A percentile compares a stretch with the other conserved stretches of the same genome.
Evolutionary conservation across 192 early-diverging fungal genomes (phyloP).

Genomic region (Coemansia sp.): DNA sequence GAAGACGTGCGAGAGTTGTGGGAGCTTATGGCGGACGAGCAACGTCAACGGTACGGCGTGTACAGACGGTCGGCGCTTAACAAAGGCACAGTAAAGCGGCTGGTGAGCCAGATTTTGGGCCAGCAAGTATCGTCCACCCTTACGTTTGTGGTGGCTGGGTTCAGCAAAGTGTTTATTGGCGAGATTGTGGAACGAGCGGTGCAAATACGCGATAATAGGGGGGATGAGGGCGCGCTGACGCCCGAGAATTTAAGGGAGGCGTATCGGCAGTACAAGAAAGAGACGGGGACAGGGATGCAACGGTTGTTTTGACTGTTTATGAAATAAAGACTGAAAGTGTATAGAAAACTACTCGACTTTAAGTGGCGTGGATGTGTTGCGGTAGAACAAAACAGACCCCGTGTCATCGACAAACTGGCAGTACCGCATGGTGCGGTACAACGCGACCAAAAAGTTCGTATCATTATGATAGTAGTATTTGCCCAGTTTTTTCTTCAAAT

Average conservation of each 20-base stretch:
- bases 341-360: neutral
- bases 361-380: constrained; percentile 38
- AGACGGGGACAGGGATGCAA: constrained; percentile 4
- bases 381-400: constrained; percentile 71
- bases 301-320: no score
- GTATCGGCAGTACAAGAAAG: constrained; percentile 69
- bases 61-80: constrained; percentile 77
- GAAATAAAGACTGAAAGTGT: no score
- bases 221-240: constrained; percentile 68
- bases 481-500: constrained; percentile 78
- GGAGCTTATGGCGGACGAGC: constrained; percentile 60
- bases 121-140: constrained; percentile 69
- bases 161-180: constrained; percentile 87
- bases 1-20: constrained; percentile 42
- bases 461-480: constrained; percentile 76
- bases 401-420: constrained; percentile 95
- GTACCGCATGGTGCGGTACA: constrained; percentile 65
- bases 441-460: constrained; percentile 64
- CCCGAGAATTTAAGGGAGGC: constrained; percentile 89
- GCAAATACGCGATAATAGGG: constrained; percentile 78
- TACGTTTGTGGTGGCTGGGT: constrained; percentile 84
- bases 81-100: constrained; percentile 72
- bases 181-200: constrained; percentile 83
- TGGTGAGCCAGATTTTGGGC: constrained; percentile 67
- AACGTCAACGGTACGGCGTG: constrained; percentile 75